Base-by-base conservation (phyloP, 2,329 filamentous ascomycete species). In the Fusarium avenaceum region DNA sequence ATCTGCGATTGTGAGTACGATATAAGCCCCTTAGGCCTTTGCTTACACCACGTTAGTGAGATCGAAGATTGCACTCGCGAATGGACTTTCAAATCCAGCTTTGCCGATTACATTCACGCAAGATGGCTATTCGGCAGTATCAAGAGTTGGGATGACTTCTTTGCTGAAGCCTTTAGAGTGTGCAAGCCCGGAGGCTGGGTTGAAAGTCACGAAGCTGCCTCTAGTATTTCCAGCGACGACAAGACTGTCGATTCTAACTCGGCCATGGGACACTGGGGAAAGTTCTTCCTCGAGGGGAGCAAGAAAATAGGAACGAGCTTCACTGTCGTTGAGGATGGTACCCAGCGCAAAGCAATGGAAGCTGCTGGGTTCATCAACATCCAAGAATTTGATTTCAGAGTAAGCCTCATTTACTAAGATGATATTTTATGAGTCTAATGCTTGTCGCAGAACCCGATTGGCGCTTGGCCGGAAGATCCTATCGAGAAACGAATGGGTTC, bases 81-180 rank as follows among this genome's bases (percentile, higher is more conserved):
- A 9, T 78, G 75, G 77, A 78, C 74, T 3, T 78, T 74, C 17
- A 58, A 39, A 13, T 60, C 57, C 1, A 28, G 57, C 46, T 76
- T 80, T 45, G 86, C 88, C 65, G 87, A 90, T 75, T 87, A 84
- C 63, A 84, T 91, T 58, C 89, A 90, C 72, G 84, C 85, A 4
- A 83, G 86, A 47, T 81, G 86, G 71, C 76, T 90, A 53, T 77
- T 84, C 7, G 88, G 88, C 28, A 83, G 83, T 55, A 83, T 90
- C 44, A 75, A 79, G 9, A 86, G 89, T 66, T 90, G 87, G 77
- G 79, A 82, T 35, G 78, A 81, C 4, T 76, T 90, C 19, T 82
- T 88, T 62, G 75, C 77, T n/a, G 84, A 86, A 58, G 77, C 84
- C 4, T 86, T 80, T 69, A 80, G 81, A 54, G 82, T 86, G 49